Evolutionary conservation across 305 asterid genomes (phyloP), one percentile per base, ranked within the genome.

Genomic region (Withania somnifera): DNA sequence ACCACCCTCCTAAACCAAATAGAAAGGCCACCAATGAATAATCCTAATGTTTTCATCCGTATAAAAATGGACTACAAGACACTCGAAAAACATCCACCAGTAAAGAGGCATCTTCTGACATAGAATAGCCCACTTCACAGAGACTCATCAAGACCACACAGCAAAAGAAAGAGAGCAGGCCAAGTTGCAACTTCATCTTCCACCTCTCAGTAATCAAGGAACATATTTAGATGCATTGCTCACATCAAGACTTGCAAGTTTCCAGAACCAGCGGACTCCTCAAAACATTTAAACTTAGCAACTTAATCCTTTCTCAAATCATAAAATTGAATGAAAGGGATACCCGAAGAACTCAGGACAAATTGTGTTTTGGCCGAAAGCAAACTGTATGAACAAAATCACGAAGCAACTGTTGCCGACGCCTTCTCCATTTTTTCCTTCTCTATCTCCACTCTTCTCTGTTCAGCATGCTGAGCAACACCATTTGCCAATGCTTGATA

Each of bases 391-490:
- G 56, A 36, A 28, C 38, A 28, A 75, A 84, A 77, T 85, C 91
- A 90, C 7, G 92, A 85, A 36, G 93, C 91, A 36, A 88, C 89
- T 34, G 76, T 83, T 13, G 90, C 88, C 10, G 98, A 54, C 32
- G 91, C 91, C 85, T 93, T 93, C 83, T 90, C 94, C 86, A 93
- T 0, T 82, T 89, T 95, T 82, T 92, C 93, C 85, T 92, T 95
- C 89, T 95, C 98, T 30, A 97, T 92, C 78, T 92, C 97, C 19
- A 83, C 86, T 88, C 94, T 88, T 88, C 98, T 91, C 84, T 82
- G 89, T 78, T 92, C 98, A 68, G 99, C 97, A 84, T 97, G 99
- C 91, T 92, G 97, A 42, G 98, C 99, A 84, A 97, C 90, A 14
- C 98, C 97, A 82, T 91, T 91, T 52, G 98, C 98, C 58, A 97